Base-by-base conservation (phyloP, 495 filamentous ascomycete genomes). In the Hypoxylon lienhwacheense region DNA sequence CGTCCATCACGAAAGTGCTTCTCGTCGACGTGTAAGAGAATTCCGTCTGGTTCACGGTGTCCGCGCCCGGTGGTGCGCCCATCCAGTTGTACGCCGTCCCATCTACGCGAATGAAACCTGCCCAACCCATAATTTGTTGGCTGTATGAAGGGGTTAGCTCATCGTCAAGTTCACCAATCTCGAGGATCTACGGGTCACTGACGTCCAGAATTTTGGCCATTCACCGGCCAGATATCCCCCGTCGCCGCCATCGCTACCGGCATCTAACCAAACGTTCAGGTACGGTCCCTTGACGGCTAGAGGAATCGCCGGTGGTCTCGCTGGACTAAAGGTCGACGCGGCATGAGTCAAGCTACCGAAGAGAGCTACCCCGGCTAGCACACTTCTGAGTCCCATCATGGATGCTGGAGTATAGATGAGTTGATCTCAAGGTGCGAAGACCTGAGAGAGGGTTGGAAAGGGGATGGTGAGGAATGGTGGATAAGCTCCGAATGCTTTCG, bases 21-120 rank as follows among this genome's bases (percentile, higher is more conserved):
- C 85, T 85, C 1, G 88, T 90, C 28, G 92, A 88, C 59, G 95
- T 92, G 65, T 91, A 96, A 47, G 86, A 84, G 33, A 90, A 79
- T 1, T 70, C 70, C 0, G 66, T 48, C 48, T 81, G 78, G 10
- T 72, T 68, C 1, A 75, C 77, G 7, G 57, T 53, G 5, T 63
- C 51, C 0, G 66, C 57, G 77, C 88, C 50, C 69, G 69, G 67
- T 76, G 92, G 47, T 47, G 73, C 42, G 73, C 87, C 73, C 75
- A 91, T 56, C 84, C 78, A 73, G 85, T 73, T 64, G 78, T 84
- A 77, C 70, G 84, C 50, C 66, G 69, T 53, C 40, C 75, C 70
- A 73, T 79, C 56, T 41, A 77, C 61, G 57, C 70, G 61, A 81
- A 78, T 58, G 73, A 88, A 67, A 79, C 91, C 65, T 84, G 89